Base-by-base conservation (phyloP, 805 yeast species). In the Wickerhamomyces subpelliculosus region DNA sequence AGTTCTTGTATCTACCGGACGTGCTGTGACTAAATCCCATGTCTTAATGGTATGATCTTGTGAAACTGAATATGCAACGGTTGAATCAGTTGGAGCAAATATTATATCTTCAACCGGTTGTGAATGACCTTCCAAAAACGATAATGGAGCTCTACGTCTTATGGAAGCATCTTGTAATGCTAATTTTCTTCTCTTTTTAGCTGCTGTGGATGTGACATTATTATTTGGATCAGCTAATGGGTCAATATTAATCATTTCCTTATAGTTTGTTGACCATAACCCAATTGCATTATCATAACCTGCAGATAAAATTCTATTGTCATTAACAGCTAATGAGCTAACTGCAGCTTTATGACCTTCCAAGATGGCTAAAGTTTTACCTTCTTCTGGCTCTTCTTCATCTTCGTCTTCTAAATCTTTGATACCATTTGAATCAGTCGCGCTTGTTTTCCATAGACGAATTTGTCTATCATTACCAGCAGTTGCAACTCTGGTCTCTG, bases 1-100 rank as follows among this genome's bases (percentile, higher is more conserved):
- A 17, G 84, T 74, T 61, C 84, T 81, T 4, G 97, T 84, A 57
- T 88, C 96, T 22, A 93, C 83, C 51, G 87, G 78, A 47, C 85
- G 74, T 11, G 84, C 68, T 2, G 97, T 89, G 14, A 86, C 84
- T 52, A 93, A 68, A 68, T 93, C 98, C 97, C 97, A 93, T 0
- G 98, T 93, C 54, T 84, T 84, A 46, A 93, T 78, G 1, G 95
- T 78, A 58, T 93, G 98, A 64, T 93, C 97, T 59, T 88, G 96
- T 6, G 97, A 84, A 2, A 85, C 96, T 0, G 97, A 87, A 62
- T 93, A 90, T 10, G 82, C 95, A 5, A 90, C 95, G 0, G 94
- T 75, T 32, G 70, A 46, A 59, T 90, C 97, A 17, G 67, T 64
- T 4, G 67, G 55, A 53, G 85, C 95, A 56, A 88, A 86, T 12